Evolutionary conservation across 2,329 filamentous ascomycete genomes (phyloP).

Genomic region (Dactylellina drechsleri): DNA sequence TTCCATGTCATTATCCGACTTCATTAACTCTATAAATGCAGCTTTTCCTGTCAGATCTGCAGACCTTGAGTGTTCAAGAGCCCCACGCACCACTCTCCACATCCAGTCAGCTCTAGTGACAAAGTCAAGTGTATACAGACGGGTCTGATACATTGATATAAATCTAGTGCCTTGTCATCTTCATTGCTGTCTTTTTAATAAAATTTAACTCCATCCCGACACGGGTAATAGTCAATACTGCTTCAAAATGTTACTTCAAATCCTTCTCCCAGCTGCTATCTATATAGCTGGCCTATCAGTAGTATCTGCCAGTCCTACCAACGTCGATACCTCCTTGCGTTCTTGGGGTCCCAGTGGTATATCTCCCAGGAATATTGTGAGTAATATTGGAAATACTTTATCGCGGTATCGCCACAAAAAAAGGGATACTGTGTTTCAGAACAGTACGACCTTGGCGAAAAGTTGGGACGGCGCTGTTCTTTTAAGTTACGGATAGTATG

Average conservation of each 20-base stretch:
- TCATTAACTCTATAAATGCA: neutral
- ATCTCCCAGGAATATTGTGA: conserved; percentile 22
- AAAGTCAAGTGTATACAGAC: neutral
- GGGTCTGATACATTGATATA: neutral
- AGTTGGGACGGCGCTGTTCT: conserved; percentile 63
- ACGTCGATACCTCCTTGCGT: conserved; percentile 12
- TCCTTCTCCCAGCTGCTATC: conserved; percentile 12
- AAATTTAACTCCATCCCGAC: neutral
- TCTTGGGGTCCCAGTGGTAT: conserved; percentile 22
- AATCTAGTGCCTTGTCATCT: neutral
- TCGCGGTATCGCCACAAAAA: conserved; percentile 40
- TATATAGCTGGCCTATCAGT: conserved; percentile 10
- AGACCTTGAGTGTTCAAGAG: neutral
- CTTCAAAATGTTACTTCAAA: conserved; percentile 27
- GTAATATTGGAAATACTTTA: conserved; percentile 24
- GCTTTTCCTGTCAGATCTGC: conserved; percentile 2
- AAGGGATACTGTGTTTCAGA: conserved; percentile 58
- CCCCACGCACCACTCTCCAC: neutral
- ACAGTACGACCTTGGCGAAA: conserved; percentile 61
- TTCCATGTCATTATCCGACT: neutral
- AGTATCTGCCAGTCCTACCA: conserved; percentile 7
- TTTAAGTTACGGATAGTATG: conserved; percentile 58
- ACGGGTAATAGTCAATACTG: neutral
- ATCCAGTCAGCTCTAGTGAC: neutral
- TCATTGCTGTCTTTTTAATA: neutral